These are phyloP conservation scores for Colletotrichum acutatum DNA, from an alignment of 2,329 filamentous ascomycete species.

Conservation along the genomic window DNA sequence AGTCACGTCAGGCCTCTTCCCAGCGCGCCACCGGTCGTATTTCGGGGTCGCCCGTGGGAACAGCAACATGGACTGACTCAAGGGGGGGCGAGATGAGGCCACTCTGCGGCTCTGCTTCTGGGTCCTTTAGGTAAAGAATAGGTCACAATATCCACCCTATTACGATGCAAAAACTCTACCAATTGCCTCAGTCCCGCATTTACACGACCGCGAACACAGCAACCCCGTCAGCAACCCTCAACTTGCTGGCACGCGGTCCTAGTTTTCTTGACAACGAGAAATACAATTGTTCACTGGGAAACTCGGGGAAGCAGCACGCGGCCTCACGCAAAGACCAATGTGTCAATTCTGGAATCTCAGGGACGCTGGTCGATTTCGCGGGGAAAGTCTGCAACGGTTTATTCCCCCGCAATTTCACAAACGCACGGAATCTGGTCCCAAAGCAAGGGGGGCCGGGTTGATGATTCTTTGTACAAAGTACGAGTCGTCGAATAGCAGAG, in stretches of 20 bases:
- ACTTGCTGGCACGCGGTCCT: slow-evolving; percentile 3
- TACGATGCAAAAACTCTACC: slow-evolving; percentile 31
- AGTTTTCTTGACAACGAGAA: slow-evolving; percentile 28
- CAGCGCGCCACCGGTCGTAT: slow-evolving; percentile 28
- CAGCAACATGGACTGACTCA: slow-evolving; percentile 29
- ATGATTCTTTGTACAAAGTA: background rate
- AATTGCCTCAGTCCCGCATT: slow-evolving; percentile 31
- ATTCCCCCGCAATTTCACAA: slow-evolving; percentile 33
- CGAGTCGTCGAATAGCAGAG: background rate
- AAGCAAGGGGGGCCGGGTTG: background rate
- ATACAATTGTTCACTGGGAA: slow-evolving; percentile 1
- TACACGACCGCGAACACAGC: background rate
- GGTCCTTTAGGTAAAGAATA: slow-evolving; percentile 29
- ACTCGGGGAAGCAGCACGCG: background rate
- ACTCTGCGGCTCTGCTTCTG: slow-evolving; percentile 32
- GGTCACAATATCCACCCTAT: slow-evolving; percentile 35
- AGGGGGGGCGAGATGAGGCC: slow-evolving; percentile 28
- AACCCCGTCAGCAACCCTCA: background rate
- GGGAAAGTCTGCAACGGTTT: slow-evolving; percentile 31
- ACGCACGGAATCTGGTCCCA: slow-evolving; percentile 20
- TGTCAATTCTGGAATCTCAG: slow-evolving; percentile 21
- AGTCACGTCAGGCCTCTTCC: slow-evolving; percentile 8
- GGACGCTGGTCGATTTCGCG: slow-evolving; percentile 28
- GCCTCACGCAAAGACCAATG: background rate
- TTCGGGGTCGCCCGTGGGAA: slow-evolving; percentile 26